phyloP scores from a whole-genome alignment of 805 yeast species.

The Barnettozyma pratensis region DNA sequence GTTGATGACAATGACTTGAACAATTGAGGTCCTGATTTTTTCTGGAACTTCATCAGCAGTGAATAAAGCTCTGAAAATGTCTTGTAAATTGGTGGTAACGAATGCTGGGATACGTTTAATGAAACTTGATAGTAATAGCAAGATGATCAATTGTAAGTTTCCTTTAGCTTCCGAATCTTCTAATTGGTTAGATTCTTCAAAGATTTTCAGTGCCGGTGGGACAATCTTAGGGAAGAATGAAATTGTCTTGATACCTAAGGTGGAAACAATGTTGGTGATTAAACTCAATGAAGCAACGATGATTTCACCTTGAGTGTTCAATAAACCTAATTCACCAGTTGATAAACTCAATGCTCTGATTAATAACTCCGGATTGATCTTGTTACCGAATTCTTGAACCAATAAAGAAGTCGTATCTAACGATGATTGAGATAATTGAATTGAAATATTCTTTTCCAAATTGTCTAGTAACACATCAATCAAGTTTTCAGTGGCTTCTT shows the following conservation, averaged over 20 bases:
- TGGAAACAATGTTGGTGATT: constrained; percentile 62
- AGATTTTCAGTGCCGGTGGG: constrained; percentile 63
- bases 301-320: constrained; percentile 51
- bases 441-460: constrained; percentile 19
- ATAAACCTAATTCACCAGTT: constrained; percentile 49
- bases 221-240: constrained; percentile 82
- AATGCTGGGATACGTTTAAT: constrained; percentile 84
- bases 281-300: constrained; percentile 70
- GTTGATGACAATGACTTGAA: constrained; percentile 57
- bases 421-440: constrained; percentile 59
- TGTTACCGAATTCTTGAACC: constrained; percentile 55
- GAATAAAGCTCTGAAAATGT: constrained; percentile 55
- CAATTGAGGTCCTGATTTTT: constrained; percentile 53
- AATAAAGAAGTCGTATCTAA: constrained; percentile 62
- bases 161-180: constrained; percentile 26
- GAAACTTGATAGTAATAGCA: constrained; percentile 68
- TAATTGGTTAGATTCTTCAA: constrained; percentile 31
- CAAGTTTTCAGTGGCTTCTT: constrained; percentile 46
- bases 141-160: constrained; percentile 59
- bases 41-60: constrained; percentile 54
- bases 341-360: constrained; percentile 45
- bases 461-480: constrained; percentile 45
- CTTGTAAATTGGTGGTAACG: constrained; percentile 61
- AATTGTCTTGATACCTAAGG: constrained; percentile 80
- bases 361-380: constrained; percentile 42